Base-by-base conservation (phyloP, 176 grass and related monocot species). In the Guadua angustifolia region DNA sequence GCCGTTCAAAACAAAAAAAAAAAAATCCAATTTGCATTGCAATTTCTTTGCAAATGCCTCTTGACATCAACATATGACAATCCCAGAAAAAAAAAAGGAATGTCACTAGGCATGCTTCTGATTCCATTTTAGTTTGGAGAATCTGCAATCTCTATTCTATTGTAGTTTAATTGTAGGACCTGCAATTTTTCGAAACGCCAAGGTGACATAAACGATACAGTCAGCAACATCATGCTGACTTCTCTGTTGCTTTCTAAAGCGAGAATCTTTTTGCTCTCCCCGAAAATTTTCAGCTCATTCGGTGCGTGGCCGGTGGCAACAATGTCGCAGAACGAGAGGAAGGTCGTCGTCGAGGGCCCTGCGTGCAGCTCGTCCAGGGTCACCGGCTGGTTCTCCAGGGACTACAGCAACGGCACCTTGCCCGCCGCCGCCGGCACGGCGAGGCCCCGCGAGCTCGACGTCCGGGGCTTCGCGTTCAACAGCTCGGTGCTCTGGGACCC, bases 401-500 rank as follows among this genome's bases (percentile, higher is more conserved):
- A 96, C 75, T 40, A 88, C 9, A 60, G 79, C 56, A 62, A 52
- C 66, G 65, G 25, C 52, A 85, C 74, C 59, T 51, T 67, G 24
- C 13, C 56, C 25, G n/a, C 46, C 69, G 71, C 18, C 57, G 50
- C 13, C 46, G 68, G 50, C 69, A 32, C 78, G 58, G 61, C 73
- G 51, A 53, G 86, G 46, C 69, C 72, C 5, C 15, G 22, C 18
- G 74, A 86, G 77, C 72, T 93, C 29, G 83, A 93, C 53, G 80
- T 66, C 45, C 87, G 88, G 51, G 81, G 91, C 78, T 96, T 96
- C 80, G 94, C 94, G 39, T 96, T 96, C 88, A 96, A 96, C 83
- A 96, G 94, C 86, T 96, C 94, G 1, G 89, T 96, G 74, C 88
- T 96, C 26, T 96, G 94, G 94, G 94, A 96, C 86, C 94, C 94